phyloP scores from a whole-genome alignment of 495 filamentous ascomycete species.

The Baudoinia panamericana region DNA sequence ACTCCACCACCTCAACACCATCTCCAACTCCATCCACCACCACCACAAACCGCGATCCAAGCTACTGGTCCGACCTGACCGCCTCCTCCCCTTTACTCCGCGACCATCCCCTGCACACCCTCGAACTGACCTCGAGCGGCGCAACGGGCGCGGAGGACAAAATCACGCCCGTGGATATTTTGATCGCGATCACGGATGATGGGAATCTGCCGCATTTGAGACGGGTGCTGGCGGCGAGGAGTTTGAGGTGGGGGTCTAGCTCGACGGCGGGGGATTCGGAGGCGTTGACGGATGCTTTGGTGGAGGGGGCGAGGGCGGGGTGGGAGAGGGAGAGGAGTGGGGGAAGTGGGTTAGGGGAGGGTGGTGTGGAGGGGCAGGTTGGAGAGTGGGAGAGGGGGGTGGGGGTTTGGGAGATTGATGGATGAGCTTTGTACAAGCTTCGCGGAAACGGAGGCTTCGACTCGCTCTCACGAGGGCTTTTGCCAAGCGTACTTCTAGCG shows the following conservation, averaged over 20 bases:
- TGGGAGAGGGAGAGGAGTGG: slow-evolving; percentile 11
- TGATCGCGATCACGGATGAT: slow-evolving; percentile 13
- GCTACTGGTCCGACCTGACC: background rate
- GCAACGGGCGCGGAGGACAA: slow-evolving; percentile 14
- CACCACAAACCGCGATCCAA: background rate
- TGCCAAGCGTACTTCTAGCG: too few relatives aligned
- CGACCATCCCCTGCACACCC: slow-evolving; percentile 7
- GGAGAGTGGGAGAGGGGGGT: slow-evolving; percentile 11
- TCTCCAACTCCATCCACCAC: background rate
- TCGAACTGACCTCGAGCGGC: slow-evolving; percentile 17
- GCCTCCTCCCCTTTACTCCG: background rate
- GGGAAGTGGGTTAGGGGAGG: slow-evolving; percentile 1
- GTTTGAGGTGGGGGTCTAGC: slow-evolving; percentile 18
- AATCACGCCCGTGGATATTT: slow-evolving; percentile 14
- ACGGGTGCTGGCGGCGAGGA: slow-evolving; percentile 15
- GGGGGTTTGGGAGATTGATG: slow-evolving; percentile 13
- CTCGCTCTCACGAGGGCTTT: too few relatives aligned
- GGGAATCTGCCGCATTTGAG: slow-evolving; percentile 19
- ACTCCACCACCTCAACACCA: background rate
- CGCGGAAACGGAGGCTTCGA: too few relatives aligned
- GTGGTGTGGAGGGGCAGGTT: slow-evolving; percentile 8
- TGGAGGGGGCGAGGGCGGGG: slow-evolving; percentile 19
- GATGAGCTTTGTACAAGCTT: too few relatives aligned
- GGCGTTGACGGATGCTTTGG: slow-evolving; percentile 15
- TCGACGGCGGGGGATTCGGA: slow-evolving; percentile 13